phyloP scores from a whole-genome alignment of 768 basidiomycete genomes.

The Tylopilus felleus region DNA sequence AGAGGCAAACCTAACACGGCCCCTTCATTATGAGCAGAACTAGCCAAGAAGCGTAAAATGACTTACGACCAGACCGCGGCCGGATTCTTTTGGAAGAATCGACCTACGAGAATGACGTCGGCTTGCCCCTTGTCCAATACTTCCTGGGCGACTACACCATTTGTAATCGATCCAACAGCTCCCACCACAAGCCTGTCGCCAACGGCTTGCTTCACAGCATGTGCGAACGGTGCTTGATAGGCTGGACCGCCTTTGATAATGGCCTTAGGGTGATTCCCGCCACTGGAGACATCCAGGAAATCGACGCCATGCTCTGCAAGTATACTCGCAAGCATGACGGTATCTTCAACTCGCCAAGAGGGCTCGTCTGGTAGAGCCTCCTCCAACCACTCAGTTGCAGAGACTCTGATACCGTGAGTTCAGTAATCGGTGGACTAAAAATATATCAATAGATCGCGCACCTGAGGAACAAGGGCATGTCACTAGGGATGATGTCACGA shows the following conservation, averaged over 20 bases:
- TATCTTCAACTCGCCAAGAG: constrained; percentile 70
- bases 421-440: background rate
- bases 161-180: constrained; percentile 27
- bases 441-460: constrained; percentile 20
- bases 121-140: constrained; percentile 42
- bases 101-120: constrained; percentile 48
- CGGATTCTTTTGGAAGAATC: constrained; percentile 61
- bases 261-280: constrained; percentile 51
- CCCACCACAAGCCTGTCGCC: constrained; percentile 38
- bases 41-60: background rate
- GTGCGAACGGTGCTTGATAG: constrained; percentile 58
- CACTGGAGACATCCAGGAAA: constrained; percentile 68
- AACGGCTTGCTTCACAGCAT: constrained; percentile 47
- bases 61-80: constrained; percentile 39
- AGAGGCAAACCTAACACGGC: constrained; percentile 41
- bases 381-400: constrained; percentile 74
- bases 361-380: constrained; percentile 53
- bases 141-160: constrained; percentile 41
- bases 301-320: constrained; percentile 68
- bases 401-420: constrained; percentile 38
- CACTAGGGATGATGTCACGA: constrained; percentile 52
- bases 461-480: constrained; percentile 73
- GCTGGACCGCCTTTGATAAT: constrained; percentile 21
- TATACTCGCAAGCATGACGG: constrained; percentile 53
- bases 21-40: background rate